Conservation (phyloP, 306 rosid species). For the Prosopis cineraria region DNA sequence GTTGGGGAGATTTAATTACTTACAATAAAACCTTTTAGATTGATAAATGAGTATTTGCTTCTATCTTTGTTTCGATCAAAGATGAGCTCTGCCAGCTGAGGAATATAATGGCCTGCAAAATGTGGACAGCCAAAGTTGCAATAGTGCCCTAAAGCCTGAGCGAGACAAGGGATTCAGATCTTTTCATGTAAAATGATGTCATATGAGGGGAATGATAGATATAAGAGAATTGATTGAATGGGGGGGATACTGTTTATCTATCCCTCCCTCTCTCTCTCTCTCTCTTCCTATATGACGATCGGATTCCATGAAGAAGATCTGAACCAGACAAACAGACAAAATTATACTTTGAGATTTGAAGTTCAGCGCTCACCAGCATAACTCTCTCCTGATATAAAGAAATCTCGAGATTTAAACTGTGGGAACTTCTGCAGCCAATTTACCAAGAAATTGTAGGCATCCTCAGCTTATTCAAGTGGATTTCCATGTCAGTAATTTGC, state of each 20-base stretch:
- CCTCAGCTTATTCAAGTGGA: constrained; percentile 49
- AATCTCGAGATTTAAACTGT: constrained; percentile 49
- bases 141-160: neutral
- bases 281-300: neutral
- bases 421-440: constrained; percentile 62
- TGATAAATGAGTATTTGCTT: constrained; percentile 43
- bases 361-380: constrained; percentile 48
- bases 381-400: constrained; percentile 65
- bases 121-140: neutral
- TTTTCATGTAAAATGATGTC: neutral
- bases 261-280: too few relatives aligned
- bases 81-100: constrained; percentile 59
- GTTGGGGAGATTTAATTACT: constrained; percentile 35
- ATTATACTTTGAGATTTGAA: neutral
- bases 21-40: constrained; percentile 64
- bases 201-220: neutral
- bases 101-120: constrained; percentile 58
- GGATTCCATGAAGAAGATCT: neutral
- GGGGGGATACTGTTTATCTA: too few relatives aligned
- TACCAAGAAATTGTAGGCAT: constrained; percentile 62
- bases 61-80: constrained; percentile 52
- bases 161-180: neutral
- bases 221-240: neutral
- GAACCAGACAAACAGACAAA: neutral
- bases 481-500: neutral